These are phyloP conservation scores for Raddia distichophylla DNA, from an alignment of 176 grass and related monocot species.

Conservation along the genomic window DNA sequence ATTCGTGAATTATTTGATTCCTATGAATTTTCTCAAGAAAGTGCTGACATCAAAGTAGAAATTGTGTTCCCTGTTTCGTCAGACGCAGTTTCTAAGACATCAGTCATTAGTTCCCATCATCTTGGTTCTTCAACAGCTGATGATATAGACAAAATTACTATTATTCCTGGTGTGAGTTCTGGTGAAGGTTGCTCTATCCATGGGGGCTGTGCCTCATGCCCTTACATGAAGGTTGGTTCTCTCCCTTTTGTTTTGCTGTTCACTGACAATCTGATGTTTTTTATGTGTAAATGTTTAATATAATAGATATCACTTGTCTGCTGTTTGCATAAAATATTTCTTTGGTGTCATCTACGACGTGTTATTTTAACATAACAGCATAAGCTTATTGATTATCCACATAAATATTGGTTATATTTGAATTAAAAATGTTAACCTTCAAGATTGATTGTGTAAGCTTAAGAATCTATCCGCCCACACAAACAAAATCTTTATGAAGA, in stretches of 20 bases:
- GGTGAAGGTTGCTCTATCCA: constrained; percentile 98
- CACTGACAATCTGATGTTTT: constrained; percentile 11
- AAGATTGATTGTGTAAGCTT: neutral
- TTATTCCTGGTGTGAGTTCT: constrained; percentile 83
- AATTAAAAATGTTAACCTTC: neutral
- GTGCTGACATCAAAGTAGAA: constrained; percentile 81
- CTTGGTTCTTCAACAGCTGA: constrained; percentile 37
- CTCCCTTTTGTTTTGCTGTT: neutral
- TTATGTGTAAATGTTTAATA: neutral
- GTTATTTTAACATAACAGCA: constrained; percentile 1
- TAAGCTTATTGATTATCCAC: neutral
- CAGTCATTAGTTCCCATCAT: constrained; percentile 46
- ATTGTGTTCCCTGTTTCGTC: constrained; percentile 96
- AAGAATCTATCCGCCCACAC: neutral
- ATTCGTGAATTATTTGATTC: constrained; percentile 65
- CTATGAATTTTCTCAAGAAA: constrained; percentile 39
- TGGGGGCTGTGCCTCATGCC: constrained; percentile 93
- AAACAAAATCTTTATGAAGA: constrained; percentile 3
- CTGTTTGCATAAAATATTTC: neutral
- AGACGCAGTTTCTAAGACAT: constrained; percentile 78
- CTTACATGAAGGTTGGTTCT: constrained; percentile 90
- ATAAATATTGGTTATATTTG: neutral
- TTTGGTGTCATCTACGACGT: neutral
- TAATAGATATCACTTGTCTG: constrained; percentile 18
- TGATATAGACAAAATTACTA: constrained; percentile 55